These are phyloP conservation scores for Luzula sylvatica DNA, from an alignment of 176 grass and related monocot genomes.

Conservation along the genomic window DNA sequence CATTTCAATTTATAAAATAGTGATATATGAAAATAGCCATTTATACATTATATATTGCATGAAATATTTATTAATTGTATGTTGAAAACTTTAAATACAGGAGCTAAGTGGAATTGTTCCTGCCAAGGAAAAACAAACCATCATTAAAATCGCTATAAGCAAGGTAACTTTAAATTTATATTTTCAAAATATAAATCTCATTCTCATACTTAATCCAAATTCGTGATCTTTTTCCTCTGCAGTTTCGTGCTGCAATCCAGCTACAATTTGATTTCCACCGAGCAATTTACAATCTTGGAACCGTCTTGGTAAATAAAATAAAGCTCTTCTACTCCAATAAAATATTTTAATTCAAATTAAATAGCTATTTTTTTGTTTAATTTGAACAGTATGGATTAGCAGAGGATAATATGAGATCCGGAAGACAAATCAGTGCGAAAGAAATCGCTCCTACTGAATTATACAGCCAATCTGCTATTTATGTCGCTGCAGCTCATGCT, in stretches of 20 bases:
- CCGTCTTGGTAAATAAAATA: constrained; percentile 81
- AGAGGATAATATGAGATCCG: constrained; percentile 92
- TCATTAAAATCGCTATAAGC: constrained; percentile 96
- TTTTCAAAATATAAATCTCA: too few relatives aligned
- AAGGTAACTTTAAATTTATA: too few relatives aligned
- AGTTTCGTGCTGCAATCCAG: constrained; percentile 95
- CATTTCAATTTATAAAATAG: constrained; percentile 9
- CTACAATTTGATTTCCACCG: constrained; percentile 99
- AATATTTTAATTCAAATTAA: constrained; percentile 4
- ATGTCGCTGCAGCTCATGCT: constrained; percentile 98
- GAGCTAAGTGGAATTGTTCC: constrained; percentile 95
- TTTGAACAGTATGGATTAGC: constrained; percentile 88
- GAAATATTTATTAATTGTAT: constrained; percentile 20
- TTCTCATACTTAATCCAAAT: background rate
- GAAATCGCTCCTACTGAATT: constrained; percentile 61
- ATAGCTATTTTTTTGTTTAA: constrained; percentile 5
- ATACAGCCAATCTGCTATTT: constrained; percentile 98
- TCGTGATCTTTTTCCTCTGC: constrained; percentile 18
- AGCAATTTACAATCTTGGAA: constrained; percentile 98
- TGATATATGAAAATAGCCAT: constrained; percentile 12
- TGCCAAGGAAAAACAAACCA: constrained; percentile 82
- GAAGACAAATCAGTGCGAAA: constrained; percentile 35
- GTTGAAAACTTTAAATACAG: constrained; percentile 42
- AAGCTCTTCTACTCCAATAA: constrained; percentile 9
- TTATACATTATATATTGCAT: constrained; percentile 12